phyloP scores from a whole-genome alignment of 371 early-diverging fungal species.

The Mucor saturninus region DNA sequence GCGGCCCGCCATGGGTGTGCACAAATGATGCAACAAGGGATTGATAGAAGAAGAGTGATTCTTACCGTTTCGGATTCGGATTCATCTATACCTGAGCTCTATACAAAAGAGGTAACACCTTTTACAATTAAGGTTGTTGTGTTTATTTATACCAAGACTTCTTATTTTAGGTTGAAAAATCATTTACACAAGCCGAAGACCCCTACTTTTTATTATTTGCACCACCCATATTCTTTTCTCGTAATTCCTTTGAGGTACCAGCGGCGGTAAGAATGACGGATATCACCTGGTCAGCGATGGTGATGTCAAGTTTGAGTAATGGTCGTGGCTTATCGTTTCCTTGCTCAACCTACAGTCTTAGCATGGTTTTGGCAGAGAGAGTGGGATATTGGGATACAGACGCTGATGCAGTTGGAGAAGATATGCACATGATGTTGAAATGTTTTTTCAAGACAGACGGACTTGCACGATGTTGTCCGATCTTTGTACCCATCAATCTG shows the following conservation, averaged over 20 bases:
- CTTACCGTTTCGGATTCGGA: conserved; percentile 77
- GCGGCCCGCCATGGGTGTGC: conserved; percentile 52
- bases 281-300: conserved; percentile 79
- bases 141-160: neutral
- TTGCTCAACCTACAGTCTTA: conserved; percentile 77
- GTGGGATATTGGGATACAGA: conserved; percentile 86
- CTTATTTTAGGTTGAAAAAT: conserved; percentile 33
- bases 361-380: conserved; percentile 70
- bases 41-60: conserved; percentile 51
- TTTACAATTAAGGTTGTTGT: neutral
- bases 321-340: conserved; percentile 70
- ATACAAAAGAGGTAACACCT: conserved; percentile 33
- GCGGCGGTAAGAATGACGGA: conserved; percentile 78
- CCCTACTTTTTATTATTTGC: conserved; percentile 63
- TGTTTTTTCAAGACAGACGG: conserved; percentile 77
- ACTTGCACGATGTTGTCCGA: conserved; percentile 63
- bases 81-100: conserved; percentile 67
- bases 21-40: conserved; percentile 27
- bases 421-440: conserved; percentile 86
- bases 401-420: conserved; percentile 81
- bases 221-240: conserved; percentile 79
- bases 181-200: conserved; percentile 36
- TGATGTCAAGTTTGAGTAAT: conserved; percentile 77
- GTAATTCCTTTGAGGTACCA: conserved; percentile 76
- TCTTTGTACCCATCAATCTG: conserved; percentile 75